Evolutionary conservation across 176 grass and related monocot genomes (phyloP), one percentile per base, ranked within the genome.

Genomic region (Zizania latifolia): DNA sequence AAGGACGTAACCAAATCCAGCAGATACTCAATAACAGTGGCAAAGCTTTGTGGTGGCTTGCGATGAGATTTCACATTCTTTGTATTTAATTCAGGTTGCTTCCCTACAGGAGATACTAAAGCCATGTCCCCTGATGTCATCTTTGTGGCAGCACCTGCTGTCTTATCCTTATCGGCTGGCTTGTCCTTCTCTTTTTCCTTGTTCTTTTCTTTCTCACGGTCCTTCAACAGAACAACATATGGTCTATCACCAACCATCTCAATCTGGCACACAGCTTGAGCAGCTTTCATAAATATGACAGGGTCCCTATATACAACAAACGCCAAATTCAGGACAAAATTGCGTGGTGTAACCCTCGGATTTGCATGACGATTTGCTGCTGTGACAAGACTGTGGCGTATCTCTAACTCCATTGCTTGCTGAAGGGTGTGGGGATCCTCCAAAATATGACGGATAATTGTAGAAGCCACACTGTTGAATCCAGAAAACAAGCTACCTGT

Each of bases 371-470:
- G 86, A 72, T 83, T 99, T 78, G 92, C 81, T 58, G 89, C 92
- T 1, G 87, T 92, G 68, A 92, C 81, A 75, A 99, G 89, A 77
- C 78, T 92, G 35, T 94, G 92, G 19, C 95, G 95, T 83, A 99
- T 99, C 80, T 99, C 95, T 62, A 94, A 86, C 67, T 99, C 95
- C 95, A 99, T 99, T 64, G 95, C 92, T 82, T 92, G 95, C 92
- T 99, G 95, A 85, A 99, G 91, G 24, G 95, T 99, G 70, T 92
- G 86, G 14, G 95, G 89, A 74, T 99, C 95, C 78, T 99, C 95
- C 70, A 99, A 87, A 86, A 99, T 94, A 73, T 99, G 95, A 10
- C 91, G 91, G 69, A 99, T 94, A 29, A 99, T 94, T 71, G 84
- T 87, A 81, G 95, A 88, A 78, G 92, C 84, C 59, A 99, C 79